These are phyloP conservation scores for Starmerella potacharoeniae DNA, from an alignment of 805 yeast species.

Conservation along the genomic window DNA sequence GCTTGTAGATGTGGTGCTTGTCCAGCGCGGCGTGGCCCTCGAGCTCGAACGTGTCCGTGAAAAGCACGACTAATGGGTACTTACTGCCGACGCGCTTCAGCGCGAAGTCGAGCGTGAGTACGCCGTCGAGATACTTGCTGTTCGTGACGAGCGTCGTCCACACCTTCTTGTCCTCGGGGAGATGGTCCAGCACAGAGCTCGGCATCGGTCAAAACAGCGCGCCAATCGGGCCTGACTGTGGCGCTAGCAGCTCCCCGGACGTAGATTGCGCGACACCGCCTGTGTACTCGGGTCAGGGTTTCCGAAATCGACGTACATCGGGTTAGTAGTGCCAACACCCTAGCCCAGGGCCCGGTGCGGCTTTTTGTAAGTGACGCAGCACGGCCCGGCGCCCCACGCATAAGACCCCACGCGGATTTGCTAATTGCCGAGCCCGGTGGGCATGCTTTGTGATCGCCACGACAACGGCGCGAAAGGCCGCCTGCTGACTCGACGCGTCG, in stretches of 20 bases:
- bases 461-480: no score
- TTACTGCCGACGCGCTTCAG: constrained; percentile 34
- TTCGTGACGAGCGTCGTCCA: constrained; percentile 52
- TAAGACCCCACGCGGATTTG: no score
- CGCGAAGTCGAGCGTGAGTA: constrained; percentile 41
- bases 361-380: not conserved
- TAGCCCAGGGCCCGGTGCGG: not conserved
- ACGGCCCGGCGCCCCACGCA: no score
- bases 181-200: not conserved
- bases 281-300: not conserved
- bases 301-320: not conserved
- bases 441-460: not conserved
- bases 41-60: constrained; percentile 37
- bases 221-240: not conserved
- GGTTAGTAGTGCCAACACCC: not conserved
- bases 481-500: no score
- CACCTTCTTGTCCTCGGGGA: constrained; percentile 24
- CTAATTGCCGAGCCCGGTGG: not conserved
- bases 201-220: not conserved
- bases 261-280: not conserved
- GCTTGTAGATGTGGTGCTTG: constrained; percentile 33
- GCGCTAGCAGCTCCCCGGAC: not conserved
- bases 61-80: constrained; percentile 43
- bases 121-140: constrained; percentile 40
- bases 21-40: constrained; percentile 36